A percentile compares a stretch with the other conserved stretches of the same genome.
phyloP scores from a whole-genome alignment of 2,329 filamentous ascomycete species.

The Alternaria tenuissima region DNA sequence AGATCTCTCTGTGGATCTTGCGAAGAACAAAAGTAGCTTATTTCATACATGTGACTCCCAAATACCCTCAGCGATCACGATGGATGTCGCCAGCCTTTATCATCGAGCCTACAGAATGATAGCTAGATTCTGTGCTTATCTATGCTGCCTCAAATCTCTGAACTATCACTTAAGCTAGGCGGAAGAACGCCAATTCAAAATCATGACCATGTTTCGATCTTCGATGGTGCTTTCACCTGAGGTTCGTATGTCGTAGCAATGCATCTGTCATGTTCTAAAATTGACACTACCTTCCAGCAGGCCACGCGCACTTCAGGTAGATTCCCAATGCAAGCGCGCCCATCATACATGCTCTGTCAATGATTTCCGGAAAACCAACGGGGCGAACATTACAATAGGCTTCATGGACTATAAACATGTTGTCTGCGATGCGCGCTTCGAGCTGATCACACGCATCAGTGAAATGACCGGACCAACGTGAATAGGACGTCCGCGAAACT shows the following conservation, averaged over 20 bases:
- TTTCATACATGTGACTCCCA: too few species aligned
- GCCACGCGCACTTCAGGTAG: not conserved
- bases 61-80: too few species aligned
- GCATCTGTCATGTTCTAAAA: not conserved
- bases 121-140: not conserved
- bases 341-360: not conserved
- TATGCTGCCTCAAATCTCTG: not conserved
- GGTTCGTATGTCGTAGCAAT: not conserved
- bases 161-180: too few species aligned
- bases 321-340: not conserved
- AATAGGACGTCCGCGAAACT: not conserved
- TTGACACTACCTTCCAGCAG: not conserved
- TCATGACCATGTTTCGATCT: too few species aligned
- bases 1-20: too few species aligned
- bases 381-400: not conserved
- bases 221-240: not conserved
- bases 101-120: not conserved
- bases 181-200: too few species aligned
- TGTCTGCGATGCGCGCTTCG: not conserved
- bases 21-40: too few species aligned
- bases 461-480: not conserved
- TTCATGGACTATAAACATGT: too few species aligned
- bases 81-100: too few species aligned
- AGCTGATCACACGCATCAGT: not conserved
- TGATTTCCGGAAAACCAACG: rapidly evolving